phyloP scores from a whole-genome alignment of 2,329 filamentous ascomycete species.

The Geoglossum cookeanum region DNA sequence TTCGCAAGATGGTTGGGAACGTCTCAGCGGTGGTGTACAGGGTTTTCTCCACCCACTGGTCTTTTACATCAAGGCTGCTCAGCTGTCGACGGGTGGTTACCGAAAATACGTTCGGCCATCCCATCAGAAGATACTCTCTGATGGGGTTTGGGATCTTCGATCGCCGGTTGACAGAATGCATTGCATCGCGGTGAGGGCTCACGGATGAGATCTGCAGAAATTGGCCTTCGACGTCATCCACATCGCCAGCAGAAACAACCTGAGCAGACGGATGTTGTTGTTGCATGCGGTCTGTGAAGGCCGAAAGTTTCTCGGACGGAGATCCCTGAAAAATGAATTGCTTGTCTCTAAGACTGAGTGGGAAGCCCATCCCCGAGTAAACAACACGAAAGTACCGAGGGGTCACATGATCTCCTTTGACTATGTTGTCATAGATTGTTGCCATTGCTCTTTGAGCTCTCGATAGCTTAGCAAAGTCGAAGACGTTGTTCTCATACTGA shows the following conservation, averaged over 20 bases:
- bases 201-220: conserved; percentile 69
- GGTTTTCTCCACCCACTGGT: conserved; percentile 33
- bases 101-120: conserved; percentile 60
- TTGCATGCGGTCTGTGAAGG: conserved; percentile 82
- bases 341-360: conserved; percentile 62
- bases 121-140: conserved; percentile 68
- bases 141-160: conserved; percentile 67
- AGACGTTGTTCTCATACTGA: conserved; percentile 81
- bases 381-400: conserved; percentile 82
- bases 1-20: conserved; percentile 78
- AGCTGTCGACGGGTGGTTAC: conserved; percentile 41
- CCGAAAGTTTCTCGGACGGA: conserved; percentile 53
- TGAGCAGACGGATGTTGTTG: conserved; percentile 75
- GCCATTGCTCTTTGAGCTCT: conserved; percentile 80
- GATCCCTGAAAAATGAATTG: conserved; percentile 81
- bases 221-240: conserved; percentile 76
- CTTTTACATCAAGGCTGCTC: not conserved
- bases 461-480: conserved; percentile 83
- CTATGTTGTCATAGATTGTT: conserved; percentile 73
- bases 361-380: conserved; percentile 81
- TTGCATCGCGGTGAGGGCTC: conserved; percentile 62
- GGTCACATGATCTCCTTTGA: conserved; percentile 58
- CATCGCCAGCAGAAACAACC: conserved; percentile 47
- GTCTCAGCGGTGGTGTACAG: conserved; percentile 67
- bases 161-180: conserved; percentile 71